Evolutionary conservation across 108 stramenopile species (phyloP).

Genomic region (Asterionellopsis glacialis): DNA sequence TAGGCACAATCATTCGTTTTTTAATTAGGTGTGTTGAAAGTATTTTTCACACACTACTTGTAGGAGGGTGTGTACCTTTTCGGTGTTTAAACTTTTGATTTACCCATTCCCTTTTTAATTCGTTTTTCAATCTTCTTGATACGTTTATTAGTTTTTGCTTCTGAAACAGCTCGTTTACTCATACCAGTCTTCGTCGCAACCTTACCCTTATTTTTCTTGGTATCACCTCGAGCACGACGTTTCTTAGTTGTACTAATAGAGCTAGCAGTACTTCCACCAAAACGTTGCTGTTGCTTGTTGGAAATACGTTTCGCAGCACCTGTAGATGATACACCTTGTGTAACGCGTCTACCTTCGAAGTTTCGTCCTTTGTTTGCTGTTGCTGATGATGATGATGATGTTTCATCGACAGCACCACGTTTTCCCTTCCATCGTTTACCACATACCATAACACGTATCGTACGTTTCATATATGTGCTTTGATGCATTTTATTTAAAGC

Average conservation of each 20-base stretch:
- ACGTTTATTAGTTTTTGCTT: constrained; percentile 58
- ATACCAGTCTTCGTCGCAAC: constrained; percentile 34
- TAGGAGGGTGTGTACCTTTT: too few relatives aligned
- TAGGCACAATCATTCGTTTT: too few relatives aligned
- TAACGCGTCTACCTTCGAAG: constrained; percentile 21
- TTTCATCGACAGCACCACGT: constrained; percentile 7
- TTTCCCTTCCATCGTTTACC: constrained; percentile 70
- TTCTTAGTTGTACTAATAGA: constrained; percentile 16
- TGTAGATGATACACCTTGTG: constrained; percentile 11
- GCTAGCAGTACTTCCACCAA: constrained; percentile 11
- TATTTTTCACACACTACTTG: too few relatives aligned
- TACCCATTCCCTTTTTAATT: constrained; percentile 71
- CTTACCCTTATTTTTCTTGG: constrained; percentile 26
- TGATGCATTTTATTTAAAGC: constrained; percentile 62
- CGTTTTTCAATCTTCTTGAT: constrained; percentile 76
- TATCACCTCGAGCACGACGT: constrained; percentile 47
- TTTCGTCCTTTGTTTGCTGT: constrained; percentile 16
- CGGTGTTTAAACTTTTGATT: constrained; percentile 32
- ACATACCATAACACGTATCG: constrained; percentile 69
- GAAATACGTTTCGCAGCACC: constrained; percentile 34
- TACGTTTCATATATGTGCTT: constrained; percentile 55
- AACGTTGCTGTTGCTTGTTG: constrained; percentile 34
- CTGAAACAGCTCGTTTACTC: constrained; percentile 63
- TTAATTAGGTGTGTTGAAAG: too few relatives aligned
- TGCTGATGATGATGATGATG: background rate